phyloP scores from a whole-genome alignment of 805 yeast species.

The Groenewaldozyma tartarivorans region DNA sequence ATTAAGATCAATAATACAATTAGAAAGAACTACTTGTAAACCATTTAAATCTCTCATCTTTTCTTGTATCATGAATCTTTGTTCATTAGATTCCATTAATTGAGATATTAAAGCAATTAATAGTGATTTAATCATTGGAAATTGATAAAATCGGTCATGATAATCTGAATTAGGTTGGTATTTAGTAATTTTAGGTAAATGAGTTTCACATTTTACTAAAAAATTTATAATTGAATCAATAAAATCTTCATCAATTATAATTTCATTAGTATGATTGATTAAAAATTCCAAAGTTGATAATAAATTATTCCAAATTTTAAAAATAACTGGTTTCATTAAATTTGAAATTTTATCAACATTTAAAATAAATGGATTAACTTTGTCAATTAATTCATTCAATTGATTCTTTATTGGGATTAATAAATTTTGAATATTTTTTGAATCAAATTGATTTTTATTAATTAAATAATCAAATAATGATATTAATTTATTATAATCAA shows the following conservation, averaged over 20 bases:
- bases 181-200: neutral
- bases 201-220: neutral
- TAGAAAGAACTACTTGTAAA: conserved; percentile 60
- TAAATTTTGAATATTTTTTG: neutral
- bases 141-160: neutral
- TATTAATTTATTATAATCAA: neutral
- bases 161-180: neutral
- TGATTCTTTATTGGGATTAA: neutral
- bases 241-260: neutral
- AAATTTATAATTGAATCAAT: too few relatives aligned
- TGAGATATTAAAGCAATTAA: neutral
- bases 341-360: neutral
- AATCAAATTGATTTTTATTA: too few relatives aligned
- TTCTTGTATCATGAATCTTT: conserved; percentile 42
- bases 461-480: neutral
- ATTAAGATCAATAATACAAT: conserved; percentile 76
- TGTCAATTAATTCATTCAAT: neutral
- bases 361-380: neutral
- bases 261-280: neutral
- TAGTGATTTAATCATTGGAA: neutral
- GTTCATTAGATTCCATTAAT: neutral
- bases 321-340: neutral
- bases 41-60: conserved; percentile 55
- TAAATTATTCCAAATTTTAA: neutral
- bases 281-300: neutral